Percentiles rank a stretch among this genome's conserved stretches.
These are phyloP conservation scores for Pugionium dolabratum DNA, from an alignment of 345 rosid species.

Conservation along the genomic window DNA sequence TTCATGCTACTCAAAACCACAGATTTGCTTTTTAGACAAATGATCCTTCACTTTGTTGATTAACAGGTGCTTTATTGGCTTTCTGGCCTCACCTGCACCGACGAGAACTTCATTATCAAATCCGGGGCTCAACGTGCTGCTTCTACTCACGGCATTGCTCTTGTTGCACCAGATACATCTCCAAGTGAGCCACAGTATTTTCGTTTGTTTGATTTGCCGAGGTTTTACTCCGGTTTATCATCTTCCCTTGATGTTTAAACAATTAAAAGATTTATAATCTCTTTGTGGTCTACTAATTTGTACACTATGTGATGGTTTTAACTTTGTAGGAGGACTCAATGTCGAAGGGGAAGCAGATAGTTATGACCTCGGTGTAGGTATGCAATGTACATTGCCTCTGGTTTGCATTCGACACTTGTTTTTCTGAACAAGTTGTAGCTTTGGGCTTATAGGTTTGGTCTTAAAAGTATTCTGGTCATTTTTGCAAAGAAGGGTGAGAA, in stretches of 20 bases:
- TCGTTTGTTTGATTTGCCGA: slow-evolving; percentile 13
- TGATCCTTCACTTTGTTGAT: slow-evolving; percentile 24
- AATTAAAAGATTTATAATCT: background rate
- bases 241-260: slow-evolving; percentile 9
- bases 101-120: slow-evolving; percentile 81
- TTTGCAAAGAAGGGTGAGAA: background rate
- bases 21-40: background rate
- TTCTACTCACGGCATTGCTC: slow-evolving; percentile 68
- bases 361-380: slow-evolving; percentile 96
- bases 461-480: slow-evolving; percentile 2
- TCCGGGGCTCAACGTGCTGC: slow-evolving; percentile 93
- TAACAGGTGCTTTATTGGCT: slow-evolving; percentile 86
- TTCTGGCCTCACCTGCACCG: slow-evolving; percentile 80
- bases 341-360: slow-evolving; percentile 95
- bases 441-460: slow-evolving; percentile 8
- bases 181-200: slow-evolving; percentile 54
- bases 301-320: slow-evolving; percentile 11
- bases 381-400: slow-evolving; percentile 32
- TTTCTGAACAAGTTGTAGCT: slow-evolving; percentile 1
- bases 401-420: background rate
- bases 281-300: background rate
- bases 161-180: slow-evolving; percentile 83
- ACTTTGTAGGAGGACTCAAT: slow-evolving; percentile 72
- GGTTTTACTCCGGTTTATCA: slow-evolving; percentile 3
- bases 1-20: background rate